A percentile compares a stretch with the other conserved stretches of the same genome.
Conservation (phyloP, 2,329 filamentous ascomycete genomes). For the Fusarium brachygibbosum region DNA sequence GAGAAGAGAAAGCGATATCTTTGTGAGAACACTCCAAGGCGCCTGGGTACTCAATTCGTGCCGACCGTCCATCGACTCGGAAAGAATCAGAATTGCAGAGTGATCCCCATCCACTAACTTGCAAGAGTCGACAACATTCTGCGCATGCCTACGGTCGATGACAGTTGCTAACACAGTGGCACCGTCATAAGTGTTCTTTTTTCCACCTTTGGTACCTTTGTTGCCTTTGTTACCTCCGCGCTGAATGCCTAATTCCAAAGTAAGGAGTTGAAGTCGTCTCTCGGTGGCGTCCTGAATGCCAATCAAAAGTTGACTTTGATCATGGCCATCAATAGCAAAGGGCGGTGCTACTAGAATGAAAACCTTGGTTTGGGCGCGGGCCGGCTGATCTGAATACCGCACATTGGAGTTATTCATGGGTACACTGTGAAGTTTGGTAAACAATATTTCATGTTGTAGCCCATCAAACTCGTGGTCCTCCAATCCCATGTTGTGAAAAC, state of each 20-base stretch:
- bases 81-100: conserved; percentile 78
- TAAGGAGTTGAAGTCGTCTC: conserved; percentile 76
- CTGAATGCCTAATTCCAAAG: conserved; percentile 67
- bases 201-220: conserved; percentile 38
- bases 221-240: conserved; percentile 50
- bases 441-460: conserved; percentile 77
- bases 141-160: conserved; percentile 69
- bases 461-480: conserved; percentile 80
- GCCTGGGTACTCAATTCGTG: conserved; percentile 79
- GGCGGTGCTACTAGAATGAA: conserved; percentile 75
- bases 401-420: conserved; percentile 72
- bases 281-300: conserved; percentile 79
- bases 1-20: conserved; percentile 73
- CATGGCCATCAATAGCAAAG: conserved; percentile 66
- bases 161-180: conserved; percentile 51
- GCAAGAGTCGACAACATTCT: conserved; percentile 80
- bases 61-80: conserved; percentile 72
- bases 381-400: conserved; percentile 69
- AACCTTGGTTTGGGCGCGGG: conserved; percentile 69
- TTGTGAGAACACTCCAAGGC: conserved; percentile 79
- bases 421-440: conserved; percentile 78
- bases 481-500: conserved; percentile 78
- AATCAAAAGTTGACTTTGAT: conserved; percentile 70
- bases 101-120: conserved; percentile 76
- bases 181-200: conserved; percentile 39